Percentiles rank a stretch among this genome's conserved stretches.
Evolutionary conservation across 805 yeast species (phyloP).

Genomic region (Starmera amethionina): DNA sequence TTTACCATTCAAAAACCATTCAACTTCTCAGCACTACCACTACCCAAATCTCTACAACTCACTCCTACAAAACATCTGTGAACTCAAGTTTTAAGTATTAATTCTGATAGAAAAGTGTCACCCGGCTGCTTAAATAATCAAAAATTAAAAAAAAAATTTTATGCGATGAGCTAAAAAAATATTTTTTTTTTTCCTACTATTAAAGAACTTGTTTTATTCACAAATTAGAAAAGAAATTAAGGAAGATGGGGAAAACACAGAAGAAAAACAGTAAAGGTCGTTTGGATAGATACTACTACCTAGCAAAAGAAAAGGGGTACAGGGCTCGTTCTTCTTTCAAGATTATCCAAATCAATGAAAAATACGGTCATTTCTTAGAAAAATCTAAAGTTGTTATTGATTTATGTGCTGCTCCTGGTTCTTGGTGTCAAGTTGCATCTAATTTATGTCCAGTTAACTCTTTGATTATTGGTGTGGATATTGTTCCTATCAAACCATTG

Average conservation of each 20-base stretch:
- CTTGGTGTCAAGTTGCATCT: slow-evolving; percentile 99
- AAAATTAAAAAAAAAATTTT: too few relatives aligned
- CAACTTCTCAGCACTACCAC: too few relatives aligned
- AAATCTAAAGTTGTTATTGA: slow-evolving; percentile 94
- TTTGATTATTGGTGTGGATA: slow-evolving; percentile 95
- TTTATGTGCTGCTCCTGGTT: slow-evolving; percentile 98
- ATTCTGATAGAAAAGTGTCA: too few relatives aligned
- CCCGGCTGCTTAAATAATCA: too few relatives aligned
- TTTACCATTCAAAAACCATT: too few relatives aligned
- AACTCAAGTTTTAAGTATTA: too few relatives aligned
- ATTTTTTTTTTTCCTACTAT: too few relatives aligned
- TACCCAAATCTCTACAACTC: too few relatives aligned
- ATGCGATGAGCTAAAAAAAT: too few relatives aligned
- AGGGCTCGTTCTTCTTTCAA: slow-evolving; percentile 98
- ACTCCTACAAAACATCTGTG: too few relatives aligned
- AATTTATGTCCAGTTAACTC: slow-evolving; percentile 89
- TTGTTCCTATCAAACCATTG: slow-evolving; percentile 93
- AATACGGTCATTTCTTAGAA: slow-evolving; percentile 90
- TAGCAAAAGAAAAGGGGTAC: slow-evolving; percentile 97
- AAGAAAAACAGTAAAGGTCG: slow-evolving; percentile 98
- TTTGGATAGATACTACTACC: slow-evolving; percentile 91
- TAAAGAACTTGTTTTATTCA: too few relatives aligned
- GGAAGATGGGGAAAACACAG: slow-evolving; percentile 76
- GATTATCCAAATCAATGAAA: slow-evolving; percentile 89
- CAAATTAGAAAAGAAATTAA: not conserved